A percentile compares a stretch with the other conserved stretches of the same genome.
Conservation (phyloP, 2,329 filamentous ascomycete genomes). For the Rhexocercosporidium sp. region DNA sequence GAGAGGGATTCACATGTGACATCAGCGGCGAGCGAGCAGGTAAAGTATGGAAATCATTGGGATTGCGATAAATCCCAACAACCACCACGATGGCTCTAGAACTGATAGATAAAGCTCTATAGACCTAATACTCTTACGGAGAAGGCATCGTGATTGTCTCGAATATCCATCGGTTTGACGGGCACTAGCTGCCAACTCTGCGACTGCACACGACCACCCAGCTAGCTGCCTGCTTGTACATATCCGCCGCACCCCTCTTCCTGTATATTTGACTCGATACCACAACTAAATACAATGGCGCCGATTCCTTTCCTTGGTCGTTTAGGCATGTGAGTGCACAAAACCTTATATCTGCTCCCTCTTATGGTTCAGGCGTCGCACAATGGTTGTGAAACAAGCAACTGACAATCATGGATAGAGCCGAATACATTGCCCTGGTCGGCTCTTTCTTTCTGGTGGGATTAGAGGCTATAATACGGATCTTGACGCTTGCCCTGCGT, state of each 20-base stretch:
- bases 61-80: not conserved
- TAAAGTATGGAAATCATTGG: constrained; percentile 11
- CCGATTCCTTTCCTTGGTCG: constrained; percentile 50
- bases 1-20: constrained; percentile 26
- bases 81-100: not conserved
- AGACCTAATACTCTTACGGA: not conserved
- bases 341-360: constrained; percentile 2
- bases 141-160: not conserved
- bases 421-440: constrained; percentile 86
- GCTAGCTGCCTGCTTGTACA: constrained; percentile 14
- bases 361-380: not conserved
- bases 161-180: not conserved
- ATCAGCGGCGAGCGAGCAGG: constrained; percentile 19
- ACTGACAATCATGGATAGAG: constrained; percentile 51
- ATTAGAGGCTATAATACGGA: constrained; percentile 81
- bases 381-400: not conserved
- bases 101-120: not conserved
- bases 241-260: constrained; percentile 7
- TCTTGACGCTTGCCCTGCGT: constrained; percentile 89
- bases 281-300: constrained; percentile 37
- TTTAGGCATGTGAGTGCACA: constrained; percentile 45
- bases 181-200: not conserved
- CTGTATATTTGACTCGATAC: constrained; percentile 17
- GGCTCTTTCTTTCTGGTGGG: constrained; percentile 83
- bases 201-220: constrained; percentile 4